Evolutionary conservation across 2,329 filamentous ascomycete species (phyloP).

Genomic region (Colletotrichum sansevieriae): DNA sequence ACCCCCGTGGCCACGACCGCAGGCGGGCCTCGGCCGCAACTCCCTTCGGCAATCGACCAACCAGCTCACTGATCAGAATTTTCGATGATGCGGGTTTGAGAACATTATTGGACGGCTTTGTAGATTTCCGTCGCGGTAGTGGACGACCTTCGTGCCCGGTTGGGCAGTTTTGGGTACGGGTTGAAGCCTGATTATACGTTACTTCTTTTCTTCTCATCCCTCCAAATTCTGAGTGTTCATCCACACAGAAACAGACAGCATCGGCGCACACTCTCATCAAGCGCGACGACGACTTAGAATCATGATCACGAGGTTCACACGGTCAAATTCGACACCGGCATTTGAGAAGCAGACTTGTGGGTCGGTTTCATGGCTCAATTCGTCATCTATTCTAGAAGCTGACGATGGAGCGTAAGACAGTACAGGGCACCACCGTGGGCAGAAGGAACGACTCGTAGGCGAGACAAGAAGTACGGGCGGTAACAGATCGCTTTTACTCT

Average conservation of each 20-base stretch:
- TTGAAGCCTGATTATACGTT: slow-evolving; percentile 14
- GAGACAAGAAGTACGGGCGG: neutral
- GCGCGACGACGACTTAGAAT: neutral
- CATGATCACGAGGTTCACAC: neutral
- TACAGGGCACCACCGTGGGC: neutral
- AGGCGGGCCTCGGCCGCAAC: slow-evolving; percentile 9
- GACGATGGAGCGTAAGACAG: slow-evolving; percentile 5
- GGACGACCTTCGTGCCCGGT: slow-evolving; percentile 4
- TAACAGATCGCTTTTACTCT: slow-evolving; percentile 29
- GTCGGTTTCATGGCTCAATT: slow-evolving; percentile 1
- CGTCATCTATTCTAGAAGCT: slow-evolving; percentile 36
- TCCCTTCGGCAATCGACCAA: slow-evolving; percentile 33
- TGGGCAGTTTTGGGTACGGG: slow-evolving; percentile 13
- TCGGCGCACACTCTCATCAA: neutral
- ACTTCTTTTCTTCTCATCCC: no score
- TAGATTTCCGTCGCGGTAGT: neutral
- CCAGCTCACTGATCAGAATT: neutral
- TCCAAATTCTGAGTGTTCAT: no score
- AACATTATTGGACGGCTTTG: neutral
- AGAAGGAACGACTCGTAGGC: slow-evolving; percentile 5
- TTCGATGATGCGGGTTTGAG: neutral
- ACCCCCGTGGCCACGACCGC: neutral
- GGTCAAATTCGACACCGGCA: neutral
- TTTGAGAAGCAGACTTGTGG: neutral
- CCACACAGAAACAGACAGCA: no score